A percentile compares a stretch with the other conserved stretches of the same genome.
Conservation (phyloP, 805 yeast genomes). For the Sungouiozyma ichnusensis region DNA sequence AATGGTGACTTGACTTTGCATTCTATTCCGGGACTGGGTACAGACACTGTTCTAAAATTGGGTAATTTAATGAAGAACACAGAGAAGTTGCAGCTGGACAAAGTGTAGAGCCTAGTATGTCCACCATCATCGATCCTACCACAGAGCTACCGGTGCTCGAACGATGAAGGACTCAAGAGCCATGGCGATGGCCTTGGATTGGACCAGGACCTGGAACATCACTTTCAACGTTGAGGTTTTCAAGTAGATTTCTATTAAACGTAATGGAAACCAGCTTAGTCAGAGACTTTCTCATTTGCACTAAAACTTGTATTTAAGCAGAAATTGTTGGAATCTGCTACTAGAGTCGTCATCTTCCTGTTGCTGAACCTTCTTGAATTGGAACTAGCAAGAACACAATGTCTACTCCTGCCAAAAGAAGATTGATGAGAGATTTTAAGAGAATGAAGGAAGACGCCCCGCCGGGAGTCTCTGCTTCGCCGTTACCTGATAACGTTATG, state of each 20-base stretch:
- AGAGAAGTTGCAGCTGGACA: slow-evolving; percentile 57
- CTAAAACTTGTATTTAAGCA: background rate
- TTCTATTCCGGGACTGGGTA: slow-evolving; percentile 83
- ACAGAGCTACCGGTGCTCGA: no score
- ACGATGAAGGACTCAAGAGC: no score
- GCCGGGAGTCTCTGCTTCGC: slow-evolving; percentile 95
- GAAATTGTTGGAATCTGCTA: background rate
- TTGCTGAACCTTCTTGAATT: no score
- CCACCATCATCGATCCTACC: no score
- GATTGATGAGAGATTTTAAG: slow-evolving; percentile 97
- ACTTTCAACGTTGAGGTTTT: background rate
- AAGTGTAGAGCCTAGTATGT: slow-evolving; percentile 37
- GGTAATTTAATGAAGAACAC: slow-evolving; percentile 66
- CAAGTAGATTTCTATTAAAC: no score
- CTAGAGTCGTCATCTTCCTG: no score
- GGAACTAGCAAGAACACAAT: no score
- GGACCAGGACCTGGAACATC: no score
- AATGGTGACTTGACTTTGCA: slow-evolving; percentile 79
- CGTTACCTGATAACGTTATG: slow-evolving; percentile 95
- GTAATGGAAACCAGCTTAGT: background rate
- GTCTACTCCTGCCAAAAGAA: slow-evolving; percentile 98
- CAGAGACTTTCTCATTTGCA: background rate
- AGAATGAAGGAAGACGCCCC: slow-evolving; percentile 98
- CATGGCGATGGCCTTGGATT: no score
- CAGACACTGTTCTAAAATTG: slow-evolving; percentile 73